Evolutionary conservation across 2,329 filamentous ascomycete genomes (phyloP), one percentile per base, ranked within the genome.

Genomic region (Calonectria multiphialidica): DNA sequence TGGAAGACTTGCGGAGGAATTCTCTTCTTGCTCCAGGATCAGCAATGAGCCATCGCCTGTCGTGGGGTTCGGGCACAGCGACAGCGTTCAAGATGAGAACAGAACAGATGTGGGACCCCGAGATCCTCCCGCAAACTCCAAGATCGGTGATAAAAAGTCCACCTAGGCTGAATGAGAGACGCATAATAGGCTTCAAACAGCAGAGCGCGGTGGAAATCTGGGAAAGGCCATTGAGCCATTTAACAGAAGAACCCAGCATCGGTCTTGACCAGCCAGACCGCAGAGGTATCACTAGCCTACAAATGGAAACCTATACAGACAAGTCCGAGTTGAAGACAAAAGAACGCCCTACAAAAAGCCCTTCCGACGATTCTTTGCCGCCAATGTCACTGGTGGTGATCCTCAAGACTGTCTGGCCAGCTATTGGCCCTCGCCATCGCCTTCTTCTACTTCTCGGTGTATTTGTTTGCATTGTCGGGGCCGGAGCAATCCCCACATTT

Each of bases 401-500:
- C 2, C 44, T 83, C 1, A 82, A 82, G 16, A 95, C 94, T 0
- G 87, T 98, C 0, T 93, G 94, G 90, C 93, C 94, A 0, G 87
- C 83, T 0, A 84, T 98, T 1, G 84, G 86, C 1, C 79, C 77
- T 64, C 83, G 75, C 8, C 86, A 92, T 15, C 90, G 89, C 1
- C 2, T 89, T 0, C 81, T 90, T 15, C 84, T 97, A 1, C 33
- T 93, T 0, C 66, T 89, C 2, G 94, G 92, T 1, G 83, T 95
- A 12, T n/a, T 89, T 0, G 87, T 89, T 53, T 91, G 93, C 35
- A 77, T 93, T 1, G 77, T 93, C 0, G 91, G 94, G 57, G 93
- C 94, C 4, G 90, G 88, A 4, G 88, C 90, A 30, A 94, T 93
- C 0, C 94, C 95, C 0, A 85, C 90, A 0, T 98, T 98, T 77